These are phyloP conservation scores for Saccharomycopsis capsularis DNA, from an alignment of 805 yeast species.

Conservation along the genomic window DNA sequence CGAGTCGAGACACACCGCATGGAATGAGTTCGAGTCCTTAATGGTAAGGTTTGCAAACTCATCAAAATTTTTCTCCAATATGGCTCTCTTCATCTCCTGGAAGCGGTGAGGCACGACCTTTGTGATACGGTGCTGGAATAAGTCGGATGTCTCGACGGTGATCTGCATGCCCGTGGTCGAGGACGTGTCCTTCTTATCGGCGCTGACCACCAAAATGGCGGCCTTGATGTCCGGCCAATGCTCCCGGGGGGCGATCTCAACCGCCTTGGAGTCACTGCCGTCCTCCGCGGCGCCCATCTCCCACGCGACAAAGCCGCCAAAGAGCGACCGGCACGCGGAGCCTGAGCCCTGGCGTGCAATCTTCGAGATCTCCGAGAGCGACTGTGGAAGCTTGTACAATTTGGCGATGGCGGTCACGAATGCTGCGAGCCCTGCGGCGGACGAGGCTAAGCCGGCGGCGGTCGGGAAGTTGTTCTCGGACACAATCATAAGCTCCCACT, in stretches of 20 bases:
- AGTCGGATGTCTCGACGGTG: constrained; percentile 82
- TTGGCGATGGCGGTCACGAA: constrained; percentile 83
- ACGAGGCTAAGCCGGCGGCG: constrained; percentile 96
- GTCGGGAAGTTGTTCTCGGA: constrained; percentile 97
- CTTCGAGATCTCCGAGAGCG: constrained; percentile 76
- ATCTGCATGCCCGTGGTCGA: constrained; percentile 95
- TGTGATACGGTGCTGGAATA: constrained; percentile 72
- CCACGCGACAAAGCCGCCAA: constrained; percentile 99
- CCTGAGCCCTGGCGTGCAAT: constrained; percentile 99
- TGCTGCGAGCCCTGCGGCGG: constrained; percentile 99
- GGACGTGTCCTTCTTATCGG: constrained; percentile 89
- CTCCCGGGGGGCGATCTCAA: constrained; percentile 71
- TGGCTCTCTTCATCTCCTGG: constrained; percentile 72
- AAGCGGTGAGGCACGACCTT: constrained; percentile 85
- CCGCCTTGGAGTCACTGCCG: constrained; percentile 94
- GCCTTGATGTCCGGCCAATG: constrained; percentile 96
- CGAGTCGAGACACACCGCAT: constrained; percentile 94
- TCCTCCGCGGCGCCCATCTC: constrained; percentile 77
- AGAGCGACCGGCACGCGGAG: constrained; percentile 93
- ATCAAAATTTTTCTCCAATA: constrained; percentile 64
- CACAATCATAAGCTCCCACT: constrained; percentile 68
- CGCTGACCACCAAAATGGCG: constrained; percentile 85
- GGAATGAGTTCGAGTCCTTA: constrained; percentile 96
- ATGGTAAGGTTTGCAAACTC: constrained; percentile 86
- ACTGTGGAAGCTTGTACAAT: constrained; percentile 78